phyloP scores from a whole-genome alignment of 768 basidiomycete species.

The Boletus pseudo-olivaceus region DNA sequence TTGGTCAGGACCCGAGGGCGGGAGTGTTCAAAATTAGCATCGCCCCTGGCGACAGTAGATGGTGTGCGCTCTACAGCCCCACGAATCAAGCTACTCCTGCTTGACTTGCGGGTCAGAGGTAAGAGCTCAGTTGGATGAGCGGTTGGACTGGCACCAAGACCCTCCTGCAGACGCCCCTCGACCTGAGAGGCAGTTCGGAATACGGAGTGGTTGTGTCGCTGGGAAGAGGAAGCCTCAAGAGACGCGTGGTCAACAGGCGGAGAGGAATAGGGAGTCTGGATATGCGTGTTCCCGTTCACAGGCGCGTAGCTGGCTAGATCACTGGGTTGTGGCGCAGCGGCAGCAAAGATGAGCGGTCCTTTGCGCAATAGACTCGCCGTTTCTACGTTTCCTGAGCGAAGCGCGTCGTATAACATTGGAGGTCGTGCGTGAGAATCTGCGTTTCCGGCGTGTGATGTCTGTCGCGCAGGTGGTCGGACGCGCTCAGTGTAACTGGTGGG shows the following conservation, averaged over 20 bases:
- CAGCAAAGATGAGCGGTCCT: conserved; percentile 63
- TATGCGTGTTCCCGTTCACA: background rate
- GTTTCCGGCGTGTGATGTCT: conserved; percentile 1
- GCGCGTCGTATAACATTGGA: conserved; percentile 21
- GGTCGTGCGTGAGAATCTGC: too few species aligned
- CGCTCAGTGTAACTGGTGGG: conserved; percentile 22
- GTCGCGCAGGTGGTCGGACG: conserved; percentile 3
- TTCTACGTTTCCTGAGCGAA: conserved; percentile 17
- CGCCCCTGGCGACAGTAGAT: conserved; percentile 8
- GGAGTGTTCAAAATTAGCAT: conserved; percentile 7
- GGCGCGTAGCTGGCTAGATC: too few species aligned
- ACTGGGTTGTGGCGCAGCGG: conserved; percentile 29
- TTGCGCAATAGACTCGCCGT: conserved; percentile 32
- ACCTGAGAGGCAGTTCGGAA: background rate
- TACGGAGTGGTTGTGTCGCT: background rate
- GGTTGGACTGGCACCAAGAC: background rate
- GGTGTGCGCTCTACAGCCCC: conserved; percentile 9
- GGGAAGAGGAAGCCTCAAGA: conserved; percentile 2
- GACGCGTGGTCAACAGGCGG: conserved; percentile 24
- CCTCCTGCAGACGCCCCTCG: too few species aligned
- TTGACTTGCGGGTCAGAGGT: conserved; percentile 13
- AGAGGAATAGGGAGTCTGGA: conserved; percentile 24
- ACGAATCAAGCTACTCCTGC: conserved; percentile 10
- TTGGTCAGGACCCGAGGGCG: conserved; percentile 31
- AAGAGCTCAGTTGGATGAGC: conserved; percentile 13